A percentile compares a stretch with the other conserved stretches of the same genome.
phyloP scores from a whole-genome alignment of 495 filamentous ascomycete genomes.

The Aspergillus incahuasiensis region DNA sequence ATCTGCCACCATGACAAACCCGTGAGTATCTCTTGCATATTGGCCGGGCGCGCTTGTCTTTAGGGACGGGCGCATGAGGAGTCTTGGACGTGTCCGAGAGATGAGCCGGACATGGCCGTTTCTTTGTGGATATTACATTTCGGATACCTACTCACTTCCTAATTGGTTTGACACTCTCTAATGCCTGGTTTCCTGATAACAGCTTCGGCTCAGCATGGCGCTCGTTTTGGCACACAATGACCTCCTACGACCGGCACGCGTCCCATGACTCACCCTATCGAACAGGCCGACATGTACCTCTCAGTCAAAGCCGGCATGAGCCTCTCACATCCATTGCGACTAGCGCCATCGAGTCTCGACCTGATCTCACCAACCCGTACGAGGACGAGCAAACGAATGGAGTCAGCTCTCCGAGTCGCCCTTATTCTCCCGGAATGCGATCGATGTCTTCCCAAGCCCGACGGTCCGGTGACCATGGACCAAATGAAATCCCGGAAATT shows the following conservation, averaged over 20 bases:
- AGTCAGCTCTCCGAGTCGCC: constrained; percentile 48
- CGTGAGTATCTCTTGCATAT: constrained; percentile 16
- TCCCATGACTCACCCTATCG: constrained; percentile 82
- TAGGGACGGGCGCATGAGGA: no score
- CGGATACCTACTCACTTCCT: neutral
- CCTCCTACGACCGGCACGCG: constrained; percentile 71
- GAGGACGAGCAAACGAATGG: constrained; percentile 61
- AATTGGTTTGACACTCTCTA: neutral
- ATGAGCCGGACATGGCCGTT: no score
- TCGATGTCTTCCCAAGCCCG: constrained; percentile 60
- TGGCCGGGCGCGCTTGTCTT: no score
- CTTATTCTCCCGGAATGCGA: constrained; percentile 89
- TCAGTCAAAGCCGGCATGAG: constrained; percentile 64
- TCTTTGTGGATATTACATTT: no score
- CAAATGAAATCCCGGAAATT: constrained; percentile 73
- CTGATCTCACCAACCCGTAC: constrained; percentile 70
- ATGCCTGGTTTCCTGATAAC: constrained; percentile 5
- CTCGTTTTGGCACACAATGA: constrained; percentile 97
- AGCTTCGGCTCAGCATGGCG: constrained; percentile 63
- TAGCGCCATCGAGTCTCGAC: constrained; percentile 70
- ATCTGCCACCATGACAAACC: constrained; percentile 21
- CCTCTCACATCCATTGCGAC: constrained; percentile 74
- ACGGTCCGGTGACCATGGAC: constrained; percentile 52
- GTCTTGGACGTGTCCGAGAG: no score
- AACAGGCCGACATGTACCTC: constrained; percentile 73